phyloP scores from a whole-genome alignment of 2,329 filamentous ascomycete genomes.

The Penicillium sp. region DNA sequence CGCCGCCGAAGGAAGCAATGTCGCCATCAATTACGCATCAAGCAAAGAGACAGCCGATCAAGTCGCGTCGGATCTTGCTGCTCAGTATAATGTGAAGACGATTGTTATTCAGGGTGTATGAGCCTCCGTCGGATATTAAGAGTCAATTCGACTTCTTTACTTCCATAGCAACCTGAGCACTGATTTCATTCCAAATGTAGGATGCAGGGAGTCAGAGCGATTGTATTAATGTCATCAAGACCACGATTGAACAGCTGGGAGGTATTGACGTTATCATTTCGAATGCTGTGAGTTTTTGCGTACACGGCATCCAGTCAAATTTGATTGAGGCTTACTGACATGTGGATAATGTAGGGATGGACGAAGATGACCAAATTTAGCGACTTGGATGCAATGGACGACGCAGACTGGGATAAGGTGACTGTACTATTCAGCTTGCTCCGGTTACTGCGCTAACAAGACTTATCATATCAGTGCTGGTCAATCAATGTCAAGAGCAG shows the following conservation, averaged over 20 bases:
- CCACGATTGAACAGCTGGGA: conserved; percentile 28
- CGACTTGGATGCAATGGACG: conserved; percentile 59
- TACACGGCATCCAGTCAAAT: not conserved
- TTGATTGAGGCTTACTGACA: not conserved
- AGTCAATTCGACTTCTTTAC: too few species aligned
- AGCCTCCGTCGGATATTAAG: not conserved
- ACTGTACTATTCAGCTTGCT: conserved; percentile 28
- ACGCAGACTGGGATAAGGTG: conserved; percentile 66
- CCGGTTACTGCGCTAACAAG: not conserved
- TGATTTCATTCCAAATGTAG: conserved; percentile 25
- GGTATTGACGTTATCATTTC: conserved; percentile 74
- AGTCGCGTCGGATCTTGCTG: conserved; percentile 58
- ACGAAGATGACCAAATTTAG: conserved; percentile 60
- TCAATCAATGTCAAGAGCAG: conserved; percentile 62
- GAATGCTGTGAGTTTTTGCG: conserved; percentile 61
- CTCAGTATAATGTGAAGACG: conserved; percentile 54
- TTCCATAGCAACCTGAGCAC: not conserved
- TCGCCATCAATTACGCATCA: conserved; percentile 73
- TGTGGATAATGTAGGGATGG: conserved; percentile 50
- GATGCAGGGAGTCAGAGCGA: conserved; percentile 65
- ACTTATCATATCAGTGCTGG: conserved; percentile 53
- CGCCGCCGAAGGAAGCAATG: conserved; percentile 66
- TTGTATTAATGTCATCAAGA: conserved; percentile 60
- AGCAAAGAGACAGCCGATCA: conserved; percentile 61
- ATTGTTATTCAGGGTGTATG: conserved; percentile 62